Conservation (phyloP, 768 basidiomycete genomes). For the Kwoniella bestiolae region DNA sequence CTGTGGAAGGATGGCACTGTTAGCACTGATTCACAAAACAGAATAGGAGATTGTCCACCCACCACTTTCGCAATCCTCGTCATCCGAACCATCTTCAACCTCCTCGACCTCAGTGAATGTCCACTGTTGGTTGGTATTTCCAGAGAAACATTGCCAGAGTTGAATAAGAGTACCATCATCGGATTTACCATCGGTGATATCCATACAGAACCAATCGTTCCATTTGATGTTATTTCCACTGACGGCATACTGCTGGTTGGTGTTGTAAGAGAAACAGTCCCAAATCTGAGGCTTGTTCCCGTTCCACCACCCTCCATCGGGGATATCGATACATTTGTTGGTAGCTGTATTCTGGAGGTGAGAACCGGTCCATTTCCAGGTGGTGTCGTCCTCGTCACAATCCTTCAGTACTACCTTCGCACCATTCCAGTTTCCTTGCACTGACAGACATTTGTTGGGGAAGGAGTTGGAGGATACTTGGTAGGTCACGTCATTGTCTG, state of each 20-base stretch:
- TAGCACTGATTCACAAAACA: no score
- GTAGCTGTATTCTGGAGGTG: conserved; percentile 36
- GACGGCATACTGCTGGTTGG: conserved; percentile 41
- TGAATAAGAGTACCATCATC: conserved; percentile 37
- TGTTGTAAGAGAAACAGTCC: conserved; percentile 42
- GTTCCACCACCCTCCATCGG: conserved; percentile 38
- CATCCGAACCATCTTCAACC: conserved; percentile 26
- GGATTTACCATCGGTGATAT: conserved; percentile 45
- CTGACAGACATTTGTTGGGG: conserved; percentile 44
- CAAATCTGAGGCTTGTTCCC: conserved; percentile 48
- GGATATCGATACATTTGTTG: conserved; percentile 43
- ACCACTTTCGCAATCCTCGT: conserved; percentile 30
- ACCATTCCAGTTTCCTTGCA: conserved; percentile 31
- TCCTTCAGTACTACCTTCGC: conserved; percentile 34
- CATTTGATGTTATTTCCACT: conserved; percentile 37
- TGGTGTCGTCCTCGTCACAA: conserved; percentile 42
- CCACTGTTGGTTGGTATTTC: conserved; percentile 49
- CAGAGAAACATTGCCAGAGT: conserved; percentile 39
- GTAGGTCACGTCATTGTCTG: conserved; percentile 30
- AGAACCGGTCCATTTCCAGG: conserved; percentile 37
- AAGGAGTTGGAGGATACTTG: conserved; percentile 39
- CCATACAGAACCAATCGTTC: conserved; percentile 42
- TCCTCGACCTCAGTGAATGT: conserved; percentile 45
- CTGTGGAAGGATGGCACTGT: not conserved
- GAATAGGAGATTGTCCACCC: not conserved